Conservation (phyloP, 441 rosid genomes). For the Erysimum pusillum region DNA sequence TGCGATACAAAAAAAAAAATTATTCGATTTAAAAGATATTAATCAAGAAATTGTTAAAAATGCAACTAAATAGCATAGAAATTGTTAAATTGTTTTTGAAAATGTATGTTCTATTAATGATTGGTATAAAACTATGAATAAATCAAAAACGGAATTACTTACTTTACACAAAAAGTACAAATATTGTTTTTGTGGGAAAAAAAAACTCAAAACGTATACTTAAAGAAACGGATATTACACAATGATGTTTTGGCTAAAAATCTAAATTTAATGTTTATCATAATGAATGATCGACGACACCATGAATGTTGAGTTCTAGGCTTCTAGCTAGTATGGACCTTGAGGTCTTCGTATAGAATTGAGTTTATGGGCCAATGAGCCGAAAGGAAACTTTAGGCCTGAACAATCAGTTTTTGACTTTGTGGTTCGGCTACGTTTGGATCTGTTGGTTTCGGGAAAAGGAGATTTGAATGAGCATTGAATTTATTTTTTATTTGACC, state of each 20-base stretch:
- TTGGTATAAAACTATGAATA: neutral
- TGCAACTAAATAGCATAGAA: too few species aligned
- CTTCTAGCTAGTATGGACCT: constrained; percentile 20
- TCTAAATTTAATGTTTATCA: neutral
- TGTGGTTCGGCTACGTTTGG: neutral
- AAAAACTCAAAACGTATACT: constrained; percentile 8
- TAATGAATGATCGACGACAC: neutral
- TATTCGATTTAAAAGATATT: neutral
- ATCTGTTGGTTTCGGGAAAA: neutral
- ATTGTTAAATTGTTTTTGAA: too few species aligned
- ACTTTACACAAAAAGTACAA: neutral
- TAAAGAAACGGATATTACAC: constrained; percentile 17
- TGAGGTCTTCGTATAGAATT: constrained; percentile 16
- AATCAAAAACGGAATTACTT: neutral
- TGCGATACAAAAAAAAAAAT: neutral
- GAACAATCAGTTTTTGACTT: too few species aligned
- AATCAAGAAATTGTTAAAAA: constrained; percentile 19
- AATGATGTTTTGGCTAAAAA: constrained; percentile 15
- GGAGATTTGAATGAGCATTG: neutral
- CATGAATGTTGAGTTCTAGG: constrained; percentile 3
- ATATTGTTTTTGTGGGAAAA: neutral
- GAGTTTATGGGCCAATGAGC: constrained; percentile 6
- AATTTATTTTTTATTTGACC: too few species aligned
- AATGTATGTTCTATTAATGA: neutral
- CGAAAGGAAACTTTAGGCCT: neutral